Conservation (phyloP, 1,284 basidiomycete species). For the Puccinia novopanici region DNA sequence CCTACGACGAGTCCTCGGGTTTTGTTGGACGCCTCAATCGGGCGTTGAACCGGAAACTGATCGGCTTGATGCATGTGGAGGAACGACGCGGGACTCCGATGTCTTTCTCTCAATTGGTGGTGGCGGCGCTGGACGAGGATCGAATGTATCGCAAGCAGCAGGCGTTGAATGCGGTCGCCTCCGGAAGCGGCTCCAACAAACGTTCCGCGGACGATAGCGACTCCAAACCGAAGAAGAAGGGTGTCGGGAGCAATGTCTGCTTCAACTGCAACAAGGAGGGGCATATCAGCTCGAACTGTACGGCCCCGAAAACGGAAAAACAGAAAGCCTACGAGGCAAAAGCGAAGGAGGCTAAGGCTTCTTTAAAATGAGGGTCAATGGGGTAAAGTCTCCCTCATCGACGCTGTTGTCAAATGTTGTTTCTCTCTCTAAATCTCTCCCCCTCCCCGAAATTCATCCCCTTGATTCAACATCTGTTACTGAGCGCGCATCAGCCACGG, state of each 20-base stretch:
- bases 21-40: background rate
- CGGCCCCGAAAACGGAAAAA: too few relatives aligned
- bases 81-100: too few relatives aligned
- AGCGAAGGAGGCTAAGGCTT: too few relatives aligned
- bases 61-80: background rate
- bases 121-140: background rate
- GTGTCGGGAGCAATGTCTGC: background rate
- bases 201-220: too few relatives aligned
- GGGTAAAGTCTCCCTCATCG: too few relatives aligned
- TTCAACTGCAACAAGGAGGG: conserved; percentile 19
- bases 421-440: background rate
- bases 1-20: background rate
- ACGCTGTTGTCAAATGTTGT: background rate
- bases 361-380: too few relatives aligned
- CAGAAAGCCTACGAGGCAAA: too few relatives aligned
- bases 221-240: background rate
- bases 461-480: background rate
- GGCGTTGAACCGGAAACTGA: background rate
- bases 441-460: background rate
- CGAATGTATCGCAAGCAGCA: background rate
- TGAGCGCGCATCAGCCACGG: background rate
- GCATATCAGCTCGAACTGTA: background rate
- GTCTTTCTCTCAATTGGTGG: background rate
- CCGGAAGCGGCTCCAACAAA: background rate
- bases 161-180: background rate